Evolutionary conservation across 768 basidiomycete genomes (phyloP), one percentile per base, ranked within the genome.

Genomic region (Erythrobasidium yunnanense): DNA sequence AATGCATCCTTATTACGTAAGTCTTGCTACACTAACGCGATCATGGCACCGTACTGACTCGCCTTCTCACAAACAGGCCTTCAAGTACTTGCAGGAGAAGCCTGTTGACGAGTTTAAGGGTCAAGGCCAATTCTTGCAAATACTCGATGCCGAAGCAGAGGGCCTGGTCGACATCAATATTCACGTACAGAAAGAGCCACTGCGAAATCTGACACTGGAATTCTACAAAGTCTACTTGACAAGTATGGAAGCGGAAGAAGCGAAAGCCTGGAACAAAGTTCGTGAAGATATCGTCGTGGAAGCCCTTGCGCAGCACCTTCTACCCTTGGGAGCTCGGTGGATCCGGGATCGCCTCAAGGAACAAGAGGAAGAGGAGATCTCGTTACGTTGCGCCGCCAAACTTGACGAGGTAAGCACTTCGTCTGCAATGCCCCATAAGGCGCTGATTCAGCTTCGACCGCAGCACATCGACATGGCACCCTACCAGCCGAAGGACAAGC

Each of bases 51-150:
- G 6, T 38, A 23, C 33, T 45, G 56, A 22, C 56, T 5, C 11
- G 25, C 32, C 17, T 42, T 8, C 11, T 17, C 52, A 57, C 8
- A 2, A 6, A 8, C 71, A 99, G 93, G 85, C 83, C 71, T 97
- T 97, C 82, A 97, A 97, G 80, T 97, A 96, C 77, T 81, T 96
- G 29, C 78, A 81, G 27, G 81, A 86, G 67, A 97, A 95, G 73
- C 84, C 83, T 25, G 81, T 90, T 30, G 74, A 75, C 29, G 81
- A 84, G 3, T 67, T 71, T 46, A 2, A 25, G 18, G 50, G 51
- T 33, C 56, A 63, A 5, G 79, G 87, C 20, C 89, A 92, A 71
- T 96, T 92, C 77, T 80, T 96, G 25, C 85, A 89, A 70, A 93
- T 97, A 70, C 83, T 96, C 7, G 81, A 83, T 42, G 95, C 95